Base-by-base conservation (phyloP, 106 monocot genomes). In the Ottelia alismoides region DNA sequence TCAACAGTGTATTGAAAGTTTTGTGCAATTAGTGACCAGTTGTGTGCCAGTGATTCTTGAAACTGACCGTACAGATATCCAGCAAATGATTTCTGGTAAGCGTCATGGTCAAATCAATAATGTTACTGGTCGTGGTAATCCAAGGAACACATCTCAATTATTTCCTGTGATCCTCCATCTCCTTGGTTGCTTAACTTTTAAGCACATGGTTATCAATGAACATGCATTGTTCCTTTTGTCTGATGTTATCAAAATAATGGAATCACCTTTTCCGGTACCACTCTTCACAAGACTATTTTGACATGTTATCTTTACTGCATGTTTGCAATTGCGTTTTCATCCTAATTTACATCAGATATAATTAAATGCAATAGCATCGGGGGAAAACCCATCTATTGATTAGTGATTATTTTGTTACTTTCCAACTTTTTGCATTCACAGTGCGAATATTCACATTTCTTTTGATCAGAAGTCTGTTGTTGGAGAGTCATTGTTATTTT, bases 151-250 rank as follows among this genome's bases (percentile, higher is more conserved):
- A 31, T 53, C 70, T 35, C 78, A 81, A 71, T 57, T 81, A 23
- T 88, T 88, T 74, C 81, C 81, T 1, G 81, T 85, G 60, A 52
- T 96, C 64, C 72, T 96, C 58, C 88, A 96, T 74, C 88, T 96
- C 69, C 78, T 96, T 70, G 88, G 88, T 24, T 84, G 94, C 31
- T 76, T 69, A 25, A 73, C 62, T 35, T 88, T 88, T 58, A 96
- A 82, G 57, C 81, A 76, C 45, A 75, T 47, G 50, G 64, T 96
- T 43, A 64, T 88, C 3, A 84, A 23, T 53, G 60, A 56, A 51
- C 77, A 96, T 26, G 65, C 85, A 20, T 69, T 96, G 60, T 45
- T 65, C 27, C 94, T 74, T 55, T 50, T 96, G 72, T 81, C 94
- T 51, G 78, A 78, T 78, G 62, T 96, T 12, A 64, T 74, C 49